phyloP scores from a whole-genome alignment of 2,329 filamentous ascomycete species.

The Coleophoma crateriformis region DNA sequence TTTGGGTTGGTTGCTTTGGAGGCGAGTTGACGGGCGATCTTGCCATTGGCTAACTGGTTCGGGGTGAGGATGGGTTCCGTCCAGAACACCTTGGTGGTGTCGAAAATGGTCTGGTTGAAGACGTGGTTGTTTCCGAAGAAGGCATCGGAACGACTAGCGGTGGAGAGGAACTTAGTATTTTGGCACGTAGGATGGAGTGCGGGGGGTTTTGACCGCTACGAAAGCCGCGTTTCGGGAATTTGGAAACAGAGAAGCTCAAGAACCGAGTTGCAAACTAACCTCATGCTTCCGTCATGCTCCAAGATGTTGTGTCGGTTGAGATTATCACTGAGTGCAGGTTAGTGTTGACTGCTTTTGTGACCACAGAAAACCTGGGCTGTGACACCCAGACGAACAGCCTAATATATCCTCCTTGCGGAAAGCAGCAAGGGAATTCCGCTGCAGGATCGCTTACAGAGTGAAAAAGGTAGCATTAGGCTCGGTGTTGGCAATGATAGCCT shows the following conservation, averaged over 20 bases:
- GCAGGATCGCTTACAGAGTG: constrained; percentile 20
- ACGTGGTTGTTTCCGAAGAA: constrained; percentile 44
- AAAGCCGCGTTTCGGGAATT: too few species aligned
- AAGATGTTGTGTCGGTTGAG: constrained; percentile 41
- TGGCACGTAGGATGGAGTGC: too few species aligned
- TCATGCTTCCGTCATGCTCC: constrained; percentile 43
- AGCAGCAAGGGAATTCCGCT: constrained; percentile 33
- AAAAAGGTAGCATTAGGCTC: constrained; percentile 38
- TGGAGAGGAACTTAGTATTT: constrained; percentile 1
- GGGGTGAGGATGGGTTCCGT: constrained; percentile 32
- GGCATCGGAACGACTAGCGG: constrained; percentile 38
- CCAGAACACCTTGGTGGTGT: constrained; percentile 39
- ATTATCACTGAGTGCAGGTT: constrained; percentile 25
- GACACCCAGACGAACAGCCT: too few species aligned
- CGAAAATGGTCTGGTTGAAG: constrained; percentile 48
- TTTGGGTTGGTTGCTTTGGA: constrained; percentile 41
- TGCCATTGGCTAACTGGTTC: constrained; percentile 38
- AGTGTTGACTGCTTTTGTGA: background rate
- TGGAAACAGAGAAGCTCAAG: too few species aligned
- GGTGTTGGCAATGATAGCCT: constrained; percentile 36
- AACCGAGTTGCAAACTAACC: constrained; percentile 17
- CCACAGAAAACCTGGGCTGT: too few species aligned
- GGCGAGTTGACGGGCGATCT: constrained; percentile 36
- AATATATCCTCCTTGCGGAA: too few species aligned
- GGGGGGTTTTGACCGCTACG: too few species aligned